Percentiles rank a stretch among this genome's conserved stretches.
Evolutionary conservation across 2,329 filamentous ascomycete genomes (phyloP).

Genomic region (Fragosphaeria purpurea): DNA sequence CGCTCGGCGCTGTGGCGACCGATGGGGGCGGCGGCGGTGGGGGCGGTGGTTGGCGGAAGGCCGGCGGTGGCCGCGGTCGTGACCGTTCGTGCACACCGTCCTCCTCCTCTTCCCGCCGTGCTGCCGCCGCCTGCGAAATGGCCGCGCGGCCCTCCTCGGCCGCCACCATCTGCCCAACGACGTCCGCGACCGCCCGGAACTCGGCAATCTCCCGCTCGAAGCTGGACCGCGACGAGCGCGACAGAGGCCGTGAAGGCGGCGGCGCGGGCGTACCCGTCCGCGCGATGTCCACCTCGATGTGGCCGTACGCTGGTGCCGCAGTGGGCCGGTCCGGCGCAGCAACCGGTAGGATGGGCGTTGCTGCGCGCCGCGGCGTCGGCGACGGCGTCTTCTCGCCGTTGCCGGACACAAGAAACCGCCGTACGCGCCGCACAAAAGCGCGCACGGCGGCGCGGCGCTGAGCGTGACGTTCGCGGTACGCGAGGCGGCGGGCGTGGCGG

Average conservation of each 20-base stretch:
- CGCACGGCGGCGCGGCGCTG: slow-evolving; percentile 17
- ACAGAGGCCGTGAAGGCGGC: neutral
- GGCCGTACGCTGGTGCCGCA: neutral
- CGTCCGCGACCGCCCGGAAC: slow-evolving; percentile 34
- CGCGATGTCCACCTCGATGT: slow-evolving; percentile 8
- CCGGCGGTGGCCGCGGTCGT: neutral
- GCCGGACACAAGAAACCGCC: slow-evolving; percentile 14
- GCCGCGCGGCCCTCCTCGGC: slow-evolving; percentile 28
- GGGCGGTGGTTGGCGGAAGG: neutral
- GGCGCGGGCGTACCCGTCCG: neutral
- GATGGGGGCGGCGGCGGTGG: slow-evolving; percentile 6
- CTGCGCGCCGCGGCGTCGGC: neutral
- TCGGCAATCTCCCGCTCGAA: slow-evolving; percentile 41
- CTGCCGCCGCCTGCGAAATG: slow-evolving; percentile 11
- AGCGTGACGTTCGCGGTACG: slow-evolving; percentile 18
- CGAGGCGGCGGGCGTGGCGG: slow-evolving; percentile 17
- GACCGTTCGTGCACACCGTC: neutral
- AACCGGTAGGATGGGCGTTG: neutral
- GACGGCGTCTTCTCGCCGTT: slow-evolving; percentile 25
- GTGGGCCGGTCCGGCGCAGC: no score
- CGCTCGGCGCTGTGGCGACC: slow-evolving; percentile 3
- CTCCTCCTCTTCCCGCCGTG: slow-evolving; percentile 5
- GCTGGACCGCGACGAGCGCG: slow-evolving; percentile 18
- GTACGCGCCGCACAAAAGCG: slow-evolving; percentile 18
- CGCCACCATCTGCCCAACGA: slow-evolving; percentile 36